Base-by-base conservation (phyloP, 768 basidiomycete species). In the Amanita phalloides region DNA sequence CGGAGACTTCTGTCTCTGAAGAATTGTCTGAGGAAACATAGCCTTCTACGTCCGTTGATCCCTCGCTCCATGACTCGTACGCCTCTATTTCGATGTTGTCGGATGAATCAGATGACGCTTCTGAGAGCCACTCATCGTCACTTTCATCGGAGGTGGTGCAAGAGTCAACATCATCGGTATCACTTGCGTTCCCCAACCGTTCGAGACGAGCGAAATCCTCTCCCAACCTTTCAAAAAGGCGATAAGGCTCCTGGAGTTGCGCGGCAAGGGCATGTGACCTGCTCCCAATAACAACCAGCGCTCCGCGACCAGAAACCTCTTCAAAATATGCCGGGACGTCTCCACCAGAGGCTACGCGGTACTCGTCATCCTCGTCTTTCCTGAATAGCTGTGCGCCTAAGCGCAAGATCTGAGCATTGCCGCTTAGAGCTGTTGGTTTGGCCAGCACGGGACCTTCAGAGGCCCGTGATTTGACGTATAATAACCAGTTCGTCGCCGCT, bases 351-450 rank as follows among this genome's bases (percentile, higher is more conserved):
- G 23, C 45, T 46, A 35, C 8, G 26, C 10, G 45, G 13, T 46
- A 55, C 38, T 35, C 37, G n/a, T 51, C 46, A 7, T 28, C 10
- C 10, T 48, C 20, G 17, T 53, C 37, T 39, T 28, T 20, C 13
- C 17, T 32, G 43, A 55, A 55, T 30, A 55, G 20, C 45, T 48
- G 44, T 45, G 51, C 45, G 4, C 54, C 54, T 20, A 55, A 35
- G 20, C 54, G 52, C 17, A 55, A 25, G 21, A 32, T 28, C 37
- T 47, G 46, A 17, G 43, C 43, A 26, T 55, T 45, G 17, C 32
- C 38, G 6, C 51, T 43, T 38, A 55, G 52, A 42, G 45, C 50
- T 4, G 51, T 51, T 26, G 51, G 45, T 14, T 23, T 26, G 10
- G 45, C 45, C n/a, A 35, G n/a, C 13, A 14, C n/a, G 0, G 2